Conservation (phyloP, 192 early-diverging fungal species). For the Mortierella antarctica region DNA sequence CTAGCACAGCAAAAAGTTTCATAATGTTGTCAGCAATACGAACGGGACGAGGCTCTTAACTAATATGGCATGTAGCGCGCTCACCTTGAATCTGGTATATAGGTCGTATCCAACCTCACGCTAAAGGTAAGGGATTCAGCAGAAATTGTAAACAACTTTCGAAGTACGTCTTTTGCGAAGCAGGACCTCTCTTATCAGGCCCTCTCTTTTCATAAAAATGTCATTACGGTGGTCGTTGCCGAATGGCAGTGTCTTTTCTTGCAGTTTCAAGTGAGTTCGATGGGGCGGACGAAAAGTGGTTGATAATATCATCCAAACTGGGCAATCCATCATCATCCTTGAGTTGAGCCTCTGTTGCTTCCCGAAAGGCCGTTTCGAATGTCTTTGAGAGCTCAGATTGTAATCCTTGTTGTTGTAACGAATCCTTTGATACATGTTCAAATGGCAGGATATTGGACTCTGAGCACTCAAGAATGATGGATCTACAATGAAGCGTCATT, state of each 20-base stretch:
- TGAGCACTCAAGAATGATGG: constrained; percentile 22
- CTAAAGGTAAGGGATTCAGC: neutral
- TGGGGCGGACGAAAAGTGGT: neutral
- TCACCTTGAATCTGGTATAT: constrained; percentile 6
- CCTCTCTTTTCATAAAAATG: no score
- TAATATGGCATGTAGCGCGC: neutral
- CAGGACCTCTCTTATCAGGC: no score
- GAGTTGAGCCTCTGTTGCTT: constrained; percentile 29
- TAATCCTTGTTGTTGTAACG: neutral
- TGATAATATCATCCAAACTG: constrained; percentile 31
- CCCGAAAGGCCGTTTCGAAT: constrained; percentile 14
- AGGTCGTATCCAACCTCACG: neutral
- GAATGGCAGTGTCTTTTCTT: neutral
- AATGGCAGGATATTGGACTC: constrained; percentile 30
- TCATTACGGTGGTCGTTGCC: no score
- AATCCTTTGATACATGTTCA: constrained; percentile 7
- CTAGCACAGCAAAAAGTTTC: neutral
- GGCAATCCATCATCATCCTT: constrained; percentile 47
- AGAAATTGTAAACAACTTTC: constrained; percentile 2
- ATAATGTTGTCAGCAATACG: neutral
- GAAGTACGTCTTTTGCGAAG: no score
- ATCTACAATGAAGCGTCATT: constrained; percentile 5
- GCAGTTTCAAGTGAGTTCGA: neutral
- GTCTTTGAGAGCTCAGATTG: neutral
- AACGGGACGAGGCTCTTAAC: neutral